phyloP scores from a whole-genome alignment of 805 yeast species.

The Yarrowia hollandica region DNA sequence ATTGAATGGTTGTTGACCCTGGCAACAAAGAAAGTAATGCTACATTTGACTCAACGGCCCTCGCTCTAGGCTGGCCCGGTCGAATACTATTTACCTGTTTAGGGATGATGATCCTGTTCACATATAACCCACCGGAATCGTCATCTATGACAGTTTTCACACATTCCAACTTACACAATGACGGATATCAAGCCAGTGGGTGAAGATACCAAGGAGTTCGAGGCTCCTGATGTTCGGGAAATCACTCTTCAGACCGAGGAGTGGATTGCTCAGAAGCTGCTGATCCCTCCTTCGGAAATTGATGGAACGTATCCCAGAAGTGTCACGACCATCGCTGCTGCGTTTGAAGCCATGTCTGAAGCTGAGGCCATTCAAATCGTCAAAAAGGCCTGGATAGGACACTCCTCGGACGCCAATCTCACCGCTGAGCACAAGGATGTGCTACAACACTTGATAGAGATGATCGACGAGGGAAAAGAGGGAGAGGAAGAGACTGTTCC shows the following conservation, averaged over 20 bases:
- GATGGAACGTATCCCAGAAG: conserved; percentile 24
- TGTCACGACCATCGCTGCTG: conserved; percentile 46
- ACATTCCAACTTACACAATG: not conserved
- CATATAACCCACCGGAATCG: too few species aligned
- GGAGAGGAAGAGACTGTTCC: not conserved
- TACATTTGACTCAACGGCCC: too few species aligned
- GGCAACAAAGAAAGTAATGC: too few species aligned
- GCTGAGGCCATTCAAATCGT: conserved; percentile 48
- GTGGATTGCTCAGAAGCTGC: conserved; percentile 5
- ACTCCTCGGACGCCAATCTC: conserved; percentile 51
- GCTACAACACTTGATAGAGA: not conserved
- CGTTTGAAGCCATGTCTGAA: conserved; percentile 42
- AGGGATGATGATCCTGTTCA: too few species aligned
- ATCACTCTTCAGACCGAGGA: conserved; percentile 13
- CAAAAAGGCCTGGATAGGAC: conserved; percentile 45
- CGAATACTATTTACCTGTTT: too few species aligned
- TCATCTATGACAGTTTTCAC: too few species aligned
- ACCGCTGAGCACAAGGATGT: conserved; percentile 42
- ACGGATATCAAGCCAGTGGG: not conserved
- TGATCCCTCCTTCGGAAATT: not conserved
- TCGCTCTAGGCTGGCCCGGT: too few species aligned
- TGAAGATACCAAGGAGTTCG: not conserved
- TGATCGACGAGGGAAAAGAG: not conserved
- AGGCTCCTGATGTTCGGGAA: not conserved
- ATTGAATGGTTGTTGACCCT: too few species aligned